Percentiles rank a stretch among this genome's conserved stretches.
Conservation (phyloP, 208 protist species). For the Crithidia mellificae region DNA sequence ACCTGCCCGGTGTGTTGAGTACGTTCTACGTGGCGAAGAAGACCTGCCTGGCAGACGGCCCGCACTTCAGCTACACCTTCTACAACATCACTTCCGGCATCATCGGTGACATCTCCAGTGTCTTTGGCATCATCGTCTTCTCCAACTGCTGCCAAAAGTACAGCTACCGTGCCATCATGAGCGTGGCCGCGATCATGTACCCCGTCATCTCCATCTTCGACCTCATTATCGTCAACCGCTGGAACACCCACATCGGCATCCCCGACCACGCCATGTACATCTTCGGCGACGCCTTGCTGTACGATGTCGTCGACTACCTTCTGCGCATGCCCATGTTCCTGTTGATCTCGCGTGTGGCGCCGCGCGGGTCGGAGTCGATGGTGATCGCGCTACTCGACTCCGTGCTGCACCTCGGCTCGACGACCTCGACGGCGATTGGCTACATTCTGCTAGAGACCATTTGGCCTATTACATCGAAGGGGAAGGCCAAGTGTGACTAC, state of each 20-base stretch:
- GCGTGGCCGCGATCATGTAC: slow-evolving; percentile 52
- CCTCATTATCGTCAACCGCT: slow-evolving; percentile 76
- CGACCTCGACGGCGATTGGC: slow-evolving; percentile 12
- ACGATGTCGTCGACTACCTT: slow-evolving; percentile 44
- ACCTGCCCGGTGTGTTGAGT: slow-evolving; percentile 58
- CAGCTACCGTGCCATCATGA: slow-evolving; percentile 59
- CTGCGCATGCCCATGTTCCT: slow-evolving; percentile 67
- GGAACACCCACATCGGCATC: slow-evolving; percentile 60
- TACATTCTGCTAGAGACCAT: slow-evolving; percentile 23
- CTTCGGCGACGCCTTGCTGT: slow-evolving; percentile 68
- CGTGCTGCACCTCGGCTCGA: background rate
- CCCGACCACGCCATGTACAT: slow-evolving; percentile 78
- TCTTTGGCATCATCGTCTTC: slow-evolving; percentile 56
- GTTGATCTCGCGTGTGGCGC: slow-evolving; percentile 18
- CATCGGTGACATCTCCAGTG: slow-evolving; percentile 46
- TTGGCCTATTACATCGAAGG: slow-evolving; percentile 15
- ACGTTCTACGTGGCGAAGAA: slow-evolving; percentile 57
- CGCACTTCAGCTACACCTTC: slow-evolving; percentile 70
- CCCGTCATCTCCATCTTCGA: slow-evolving; percentile 66
- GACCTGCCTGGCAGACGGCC: slow-evolving; percentile 58
- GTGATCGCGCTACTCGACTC: slow-evolving; percentile 8
- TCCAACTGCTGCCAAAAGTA: slow-evolving; percentile 51
- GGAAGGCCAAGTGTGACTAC: slow-evolving; percentile 16
- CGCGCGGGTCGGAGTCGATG: slow-evolving; percentile 15
- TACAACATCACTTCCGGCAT: slow-evolving; percentile 51